Percentiles rank a stretch among this genome's conserved stretches.
Evolutionary conservation across 345 rosid species (phyloP).

Genomic region (Cardamine resedifolia): DNA sequence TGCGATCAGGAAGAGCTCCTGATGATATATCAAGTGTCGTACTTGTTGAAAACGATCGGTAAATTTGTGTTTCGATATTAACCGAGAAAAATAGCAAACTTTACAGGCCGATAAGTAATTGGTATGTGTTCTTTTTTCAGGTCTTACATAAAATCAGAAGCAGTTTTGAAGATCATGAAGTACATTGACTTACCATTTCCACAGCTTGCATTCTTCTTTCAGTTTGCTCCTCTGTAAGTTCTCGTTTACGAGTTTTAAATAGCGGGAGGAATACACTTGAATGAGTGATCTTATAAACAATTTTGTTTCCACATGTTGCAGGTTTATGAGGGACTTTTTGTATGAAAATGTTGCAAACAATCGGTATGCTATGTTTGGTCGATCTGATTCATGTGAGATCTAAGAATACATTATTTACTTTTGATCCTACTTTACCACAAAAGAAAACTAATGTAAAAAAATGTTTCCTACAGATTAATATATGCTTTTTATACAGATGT

Average conservation of each 20-base stretch:
- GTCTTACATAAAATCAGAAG: conserved; percentile 80
- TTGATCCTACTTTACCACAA: conserved; percentile 17
- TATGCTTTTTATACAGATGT: conserved; percentile 29
- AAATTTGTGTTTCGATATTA: neutral
- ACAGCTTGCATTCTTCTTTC: conserved; percentile 69
- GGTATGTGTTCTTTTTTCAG: conserved; percentile 43
- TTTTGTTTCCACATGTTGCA: conserved; percentile 28
- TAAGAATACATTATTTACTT: conserved; percentile 32
- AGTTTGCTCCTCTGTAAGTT: conserved; percentile 72
- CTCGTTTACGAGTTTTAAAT: neutral
- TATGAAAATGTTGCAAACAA: conserved; percentile 81
- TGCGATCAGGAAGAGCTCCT: conserved; percentile 91
- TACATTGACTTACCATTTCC: conserved; percentile 84
- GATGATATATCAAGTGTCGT: conserved; percentile 95
- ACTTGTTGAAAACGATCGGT: conserved; percentile 79
- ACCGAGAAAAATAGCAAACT: neutral
- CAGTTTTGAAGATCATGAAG: conserved; percentile 85
- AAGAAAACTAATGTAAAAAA: conserved; percentile 11
- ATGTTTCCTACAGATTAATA: conserved; percentile 32
- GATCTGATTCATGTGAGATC: conserved; percentile 82
- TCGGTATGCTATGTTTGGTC: conserved; percentile 70
- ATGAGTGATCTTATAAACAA: conserved; percentile 2
- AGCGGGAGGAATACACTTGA: neutral
- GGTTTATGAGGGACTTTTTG: conserved; percentile 67
- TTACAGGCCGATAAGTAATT: neutral